These are phyloP conservation scores for Tuber microsphaerosporum DNA, from an alignment of 495 filamentous ascomycete species.

Conservation along the genomic window DNA sequence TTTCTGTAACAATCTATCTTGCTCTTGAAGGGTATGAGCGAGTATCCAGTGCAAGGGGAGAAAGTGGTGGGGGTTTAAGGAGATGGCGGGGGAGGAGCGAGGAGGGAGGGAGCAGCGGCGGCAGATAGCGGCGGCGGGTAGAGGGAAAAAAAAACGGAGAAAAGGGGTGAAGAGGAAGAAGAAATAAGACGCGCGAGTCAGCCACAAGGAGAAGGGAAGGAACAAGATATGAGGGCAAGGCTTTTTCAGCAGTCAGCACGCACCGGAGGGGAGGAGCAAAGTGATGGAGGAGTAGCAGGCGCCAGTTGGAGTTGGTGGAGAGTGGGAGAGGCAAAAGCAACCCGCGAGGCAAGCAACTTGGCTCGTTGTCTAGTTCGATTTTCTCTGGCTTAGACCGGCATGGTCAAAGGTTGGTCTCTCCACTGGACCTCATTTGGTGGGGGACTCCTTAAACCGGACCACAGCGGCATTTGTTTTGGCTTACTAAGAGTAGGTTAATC, in stretches of 20 bases:
- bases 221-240: background rate
- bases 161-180: background rate
- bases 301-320: background rate
- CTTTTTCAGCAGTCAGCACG: background rate
- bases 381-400: background rate
- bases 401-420: background rate
- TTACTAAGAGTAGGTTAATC: too few species aligned
- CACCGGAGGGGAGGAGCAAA: background rate
- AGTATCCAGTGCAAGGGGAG: background rate
- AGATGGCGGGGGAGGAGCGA: background rate
- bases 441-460: too few species aligned
- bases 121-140: background rate
- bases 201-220: background rate
- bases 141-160: background rate
- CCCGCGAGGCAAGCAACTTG: background rate
- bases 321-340: background rate
- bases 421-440: background rate
- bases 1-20: constrained; percentile 34
- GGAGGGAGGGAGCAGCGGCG: background rate
- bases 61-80: background rate
- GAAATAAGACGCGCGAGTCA: background rate
- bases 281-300: background rate
- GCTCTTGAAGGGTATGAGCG: constrained; percentile 10
- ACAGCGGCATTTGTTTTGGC: too few species aligned
- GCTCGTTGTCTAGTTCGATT: background rate